Conservation (phyloP, 495 filamentous ascomycete genomes). For the Darksidea phi region DNA sequence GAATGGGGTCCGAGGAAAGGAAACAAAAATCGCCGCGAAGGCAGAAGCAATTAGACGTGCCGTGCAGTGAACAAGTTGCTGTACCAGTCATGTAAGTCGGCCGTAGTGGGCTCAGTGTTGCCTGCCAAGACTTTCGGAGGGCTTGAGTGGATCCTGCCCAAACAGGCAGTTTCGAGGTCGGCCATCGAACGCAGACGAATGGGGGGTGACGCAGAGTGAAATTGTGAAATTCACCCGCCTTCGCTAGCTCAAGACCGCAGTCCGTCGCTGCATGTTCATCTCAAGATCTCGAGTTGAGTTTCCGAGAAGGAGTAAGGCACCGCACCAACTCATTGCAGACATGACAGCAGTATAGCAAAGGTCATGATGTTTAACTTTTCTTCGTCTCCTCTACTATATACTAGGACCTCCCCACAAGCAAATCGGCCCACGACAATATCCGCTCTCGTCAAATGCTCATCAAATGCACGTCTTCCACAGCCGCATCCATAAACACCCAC, state of each 20-base stretch:
- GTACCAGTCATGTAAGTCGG: no score
- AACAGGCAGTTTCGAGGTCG: no score
- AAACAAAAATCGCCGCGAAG: neutral
- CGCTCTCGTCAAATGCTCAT: constrained; percentile 1
- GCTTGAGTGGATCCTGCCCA: no score
- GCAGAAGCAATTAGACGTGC: neutral
- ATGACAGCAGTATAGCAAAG: neutral
- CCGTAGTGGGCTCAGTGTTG: no score
- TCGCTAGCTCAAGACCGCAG: no score
- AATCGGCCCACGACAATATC: neutral
- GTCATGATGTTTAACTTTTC: constrained; percentile 21
- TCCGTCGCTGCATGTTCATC: no score
- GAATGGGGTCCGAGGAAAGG: neutral
- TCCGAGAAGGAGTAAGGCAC: no score
- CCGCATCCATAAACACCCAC: constrained; percentile 11
- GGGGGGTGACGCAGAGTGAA: neutral
- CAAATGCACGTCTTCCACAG: constrained; percentile 3
- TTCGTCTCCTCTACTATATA: constrained; percentile 23
- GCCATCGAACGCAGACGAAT: neutral
- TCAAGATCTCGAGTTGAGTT: no score
- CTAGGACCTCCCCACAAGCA: constrained; percentile 1
- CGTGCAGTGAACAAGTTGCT: no score
- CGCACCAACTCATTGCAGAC: neutral
- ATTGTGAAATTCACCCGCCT: no score
- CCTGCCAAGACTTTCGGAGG: no score